A percentile compares a stretch with the other conserved stretches of the same genome.
Evolutionary conservation across 169 alveolate genomes (phyloP).

Genomic region (Besnoitia besnoiti): DNA sequence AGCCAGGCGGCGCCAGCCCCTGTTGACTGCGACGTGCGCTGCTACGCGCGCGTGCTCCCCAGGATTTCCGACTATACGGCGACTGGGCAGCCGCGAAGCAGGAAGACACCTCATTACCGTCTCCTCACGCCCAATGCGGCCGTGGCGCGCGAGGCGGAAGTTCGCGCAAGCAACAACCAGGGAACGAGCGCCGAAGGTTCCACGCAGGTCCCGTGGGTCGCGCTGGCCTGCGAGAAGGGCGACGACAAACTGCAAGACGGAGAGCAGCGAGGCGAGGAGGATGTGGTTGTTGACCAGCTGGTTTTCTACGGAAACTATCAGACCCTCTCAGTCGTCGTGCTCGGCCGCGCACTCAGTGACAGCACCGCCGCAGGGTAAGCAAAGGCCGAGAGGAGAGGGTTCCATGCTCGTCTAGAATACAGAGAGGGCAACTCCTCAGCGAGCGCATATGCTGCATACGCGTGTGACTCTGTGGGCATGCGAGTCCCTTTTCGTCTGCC

Average conservation of each 20-base stretch:
- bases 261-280: neutral
- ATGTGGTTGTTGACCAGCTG: neutral
- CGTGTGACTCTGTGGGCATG: no score
- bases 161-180: no score
- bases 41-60: neutral
- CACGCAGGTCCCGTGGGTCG: neutral
- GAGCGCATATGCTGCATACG: no score
- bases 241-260: neutral
- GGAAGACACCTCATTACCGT: neutral
- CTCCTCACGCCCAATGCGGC: neutral
- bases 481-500: no score
- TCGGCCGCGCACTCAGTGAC: neutral
- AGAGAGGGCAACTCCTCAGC: no score
- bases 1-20: constrained; percentile 18
- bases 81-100: neutral
- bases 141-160: neutral
- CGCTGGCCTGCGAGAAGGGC: neutral
- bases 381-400: no score
- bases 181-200: neutral
- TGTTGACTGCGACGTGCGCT: neutral
- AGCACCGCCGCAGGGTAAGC: neutral
- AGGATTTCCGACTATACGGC: neutral
- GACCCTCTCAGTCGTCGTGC: neutral
- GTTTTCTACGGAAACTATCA: neutral
- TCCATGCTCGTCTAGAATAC: no score